Evolutionary conservation across 2,329 filamentous ascomycete genomes (phyloP).

Genomic region (Botrytis aclada): DNA sequence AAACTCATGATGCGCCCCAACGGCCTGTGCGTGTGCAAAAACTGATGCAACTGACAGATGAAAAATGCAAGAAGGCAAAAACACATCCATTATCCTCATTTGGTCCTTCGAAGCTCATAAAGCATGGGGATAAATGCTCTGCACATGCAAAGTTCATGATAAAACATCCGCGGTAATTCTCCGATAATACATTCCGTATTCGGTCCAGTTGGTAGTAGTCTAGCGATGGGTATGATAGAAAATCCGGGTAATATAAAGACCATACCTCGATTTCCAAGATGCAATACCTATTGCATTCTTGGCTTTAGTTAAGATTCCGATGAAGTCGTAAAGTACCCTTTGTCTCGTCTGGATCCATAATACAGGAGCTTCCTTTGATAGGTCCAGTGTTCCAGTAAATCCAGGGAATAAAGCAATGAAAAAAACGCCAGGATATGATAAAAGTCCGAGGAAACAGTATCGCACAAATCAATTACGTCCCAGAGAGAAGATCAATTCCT

Average conservation of each 20-base stretch:
- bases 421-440: conserved; percentile 34
- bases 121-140: conserved; percentile 30
- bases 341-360: conserved; percentile 31
- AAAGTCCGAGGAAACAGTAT: conserved; percentile 24
- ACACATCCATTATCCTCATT: conserved; percentile 26
- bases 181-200: conserved; percentile 24
- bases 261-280: conserved; percentile 28
- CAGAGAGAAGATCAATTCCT: conserved; percentile 27
- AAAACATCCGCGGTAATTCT: conserved; percentile 25
- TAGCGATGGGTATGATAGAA: conserved; percentile 24
- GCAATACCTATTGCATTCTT: conserved; percentile 25
- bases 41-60: conserved; percentile 36
- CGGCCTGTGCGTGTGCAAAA: conserved; percentile 36
- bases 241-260: conserved; percentile 24
- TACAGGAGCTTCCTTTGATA: conserved; percentile 25
- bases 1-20: conserved; percentile 30
- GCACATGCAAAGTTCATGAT: conserved; percentile 26
- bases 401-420: conserved; percentile 27
- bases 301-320: conserved; percentile 25
- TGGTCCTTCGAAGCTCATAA: conserved; percentile 30
- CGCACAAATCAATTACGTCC: conserved; percentile 26
- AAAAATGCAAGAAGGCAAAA: conserved; percentile 26
- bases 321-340: conserved; percentile 27
- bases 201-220: conserved; percentile 25
- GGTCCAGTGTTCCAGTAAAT: conserved; percentile 28